Conservation (phyloP, 1,139 yeast genomes). For the Suhomyces choctaworum region DNA sequence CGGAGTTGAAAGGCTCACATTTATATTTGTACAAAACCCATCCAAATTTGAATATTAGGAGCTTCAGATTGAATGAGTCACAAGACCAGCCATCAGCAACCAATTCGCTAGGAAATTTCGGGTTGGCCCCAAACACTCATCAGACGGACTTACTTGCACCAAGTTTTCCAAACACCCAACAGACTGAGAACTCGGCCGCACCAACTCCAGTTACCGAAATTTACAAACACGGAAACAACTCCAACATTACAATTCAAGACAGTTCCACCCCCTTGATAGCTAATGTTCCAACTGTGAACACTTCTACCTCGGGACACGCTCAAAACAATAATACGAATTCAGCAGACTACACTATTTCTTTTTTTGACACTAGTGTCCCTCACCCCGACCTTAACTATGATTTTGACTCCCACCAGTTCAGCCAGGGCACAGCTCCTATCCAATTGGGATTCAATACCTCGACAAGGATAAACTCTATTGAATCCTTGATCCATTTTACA, state of each 20-base stretch:
- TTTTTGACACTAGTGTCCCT: constrained; percentile 35
- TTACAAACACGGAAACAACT: constrained; percentile 19
- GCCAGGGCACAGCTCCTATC: constrained; percentile 14
- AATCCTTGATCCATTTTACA: constrained; percentile 72
- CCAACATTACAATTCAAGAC: constrained; percentile 19
- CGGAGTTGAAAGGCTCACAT: constrained; percentile 65
- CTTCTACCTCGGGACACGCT: constrained; percentile 1
- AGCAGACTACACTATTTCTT: constrained; percentile 24
- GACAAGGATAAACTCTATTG: constrained; percentile 40
- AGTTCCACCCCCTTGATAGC: constrained; percentile 6
- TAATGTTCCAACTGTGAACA: constrained; percentile 8
- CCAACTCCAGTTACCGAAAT: constrained; percentile 16
- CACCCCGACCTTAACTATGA: constrained; percentile 73
- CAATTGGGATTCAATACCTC: constrained; percentile 13
- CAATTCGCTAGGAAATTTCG: not conserved
- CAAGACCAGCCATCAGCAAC: constrained; percentile 3
- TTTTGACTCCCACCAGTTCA: constrained; percentile 35
- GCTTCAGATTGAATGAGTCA: constrained; percentile 31
- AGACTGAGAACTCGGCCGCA: constrained; percentile 7
- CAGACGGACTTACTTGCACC: constrained; percentile 9
- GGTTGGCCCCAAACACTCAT: not conserved
- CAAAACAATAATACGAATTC: constrained; percentile 3
- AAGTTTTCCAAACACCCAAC: constrained; percentile 8
- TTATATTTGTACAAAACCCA: constrained; percentile 59
- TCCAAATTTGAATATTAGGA: constrained; percentile 46